These are phyloP conservation scores for Sodiomyces alkalinus DNA, from an alignment of 2,329 filamentous ascomycete species.

Conservation along the genomic window DNA sequence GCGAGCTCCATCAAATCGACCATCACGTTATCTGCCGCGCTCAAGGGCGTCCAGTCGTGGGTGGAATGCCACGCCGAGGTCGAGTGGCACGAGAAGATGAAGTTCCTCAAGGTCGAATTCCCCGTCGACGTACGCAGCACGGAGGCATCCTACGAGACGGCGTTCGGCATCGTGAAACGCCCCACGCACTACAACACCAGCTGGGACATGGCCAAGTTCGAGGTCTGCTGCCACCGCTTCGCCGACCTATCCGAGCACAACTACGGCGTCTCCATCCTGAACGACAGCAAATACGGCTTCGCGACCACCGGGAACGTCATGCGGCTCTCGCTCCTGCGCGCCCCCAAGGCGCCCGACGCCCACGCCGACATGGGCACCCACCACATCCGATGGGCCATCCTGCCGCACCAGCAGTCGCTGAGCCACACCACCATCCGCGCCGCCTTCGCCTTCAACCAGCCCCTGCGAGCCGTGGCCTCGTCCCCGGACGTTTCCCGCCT, in stretches of 20 bases:
- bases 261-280: conserved; percentile 84
- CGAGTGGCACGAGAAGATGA: conserved; percentile 96
- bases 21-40: conserved; percentile 59
- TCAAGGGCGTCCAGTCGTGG: conserved; percentile 49
- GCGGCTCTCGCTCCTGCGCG: conserved; percentile 72
- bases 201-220: conserved; percentile 97
- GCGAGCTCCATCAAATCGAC: conserved; percentile 76
- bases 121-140: conserved; percentile 83
- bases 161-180: conserved; percentile 75
- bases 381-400: conserved; percentile 75
- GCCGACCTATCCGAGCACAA: conserved; percentile 78
- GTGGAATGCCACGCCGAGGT: conserved; percentile 74
- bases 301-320: conserved; percentile 79
- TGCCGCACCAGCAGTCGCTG: conserved; percentile 66
- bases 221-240: conserved; percentile 92
- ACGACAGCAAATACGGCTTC: conserved; percentile 94
- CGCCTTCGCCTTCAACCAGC: conserved; percentile 83
- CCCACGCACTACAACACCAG: conserved; percentile 96
- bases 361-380: conserved; percentile 91
- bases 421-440: conserved; percentile 62
- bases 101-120: conserved; percentile 97
- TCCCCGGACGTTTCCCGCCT: conserved; percentile 17
- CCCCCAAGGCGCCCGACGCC: conserved; percentile 83
- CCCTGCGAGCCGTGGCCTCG: conserved; percentile 44
- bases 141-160: conserved; percentile 88